phyloP scores from a whole-genome alignment of 140 eudicot species.

The Stevia rebaudiana region DNA sequence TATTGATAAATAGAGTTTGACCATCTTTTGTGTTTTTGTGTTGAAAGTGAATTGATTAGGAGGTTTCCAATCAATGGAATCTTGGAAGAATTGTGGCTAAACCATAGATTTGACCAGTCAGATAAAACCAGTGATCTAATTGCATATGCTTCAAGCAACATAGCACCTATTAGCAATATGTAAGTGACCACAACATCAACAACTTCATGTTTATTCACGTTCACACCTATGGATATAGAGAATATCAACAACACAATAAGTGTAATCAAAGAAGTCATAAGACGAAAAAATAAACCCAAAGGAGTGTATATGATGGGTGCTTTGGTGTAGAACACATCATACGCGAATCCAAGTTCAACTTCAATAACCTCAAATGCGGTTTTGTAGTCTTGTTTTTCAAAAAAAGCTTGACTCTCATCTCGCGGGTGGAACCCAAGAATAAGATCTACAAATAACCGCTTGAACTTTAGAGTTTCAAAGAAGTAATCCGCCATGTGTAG shows the following conservation, averaged over 20 bases:
- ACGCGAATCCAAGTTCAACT: slow-evolving; percentile 34
- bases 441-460: slow-evolving; percentile 30
- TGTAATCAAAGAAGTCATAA: slow-evolving; percentile 13
- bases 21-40: slow-evolving; percentile 30
- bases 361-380: slow-evolving; percentile 27
- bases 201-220: background rate
- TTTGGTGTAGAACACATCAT: slow-evolving; percentile 35
- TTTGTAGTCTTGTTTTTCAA: background rate
- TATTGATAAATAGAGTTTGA: slow-evolving; percentile 39
- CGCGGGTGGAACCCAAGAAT: slow-evolving; percentile 28
- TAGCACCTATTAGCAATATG: slow-evolving; percentile 30
- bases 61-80: background rate
- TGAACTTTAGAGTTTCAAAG: slow-evolving; percentile 22
- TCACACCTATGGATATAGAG: background rate
- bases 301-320: slow-evolving; percentile 25
- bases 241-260: slow-evolving; percentile 14
- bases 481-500: slow-evolving; percentile 23
- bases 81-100: slow-evolving; percentile 23
- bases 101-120: slow-evolving; percentile 38
- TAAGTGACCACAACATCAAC: slow-evolving; percentile 16
- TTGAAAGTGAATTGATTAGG: background rate
- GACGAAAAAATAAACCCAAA: slow-evolving; percentile 18
- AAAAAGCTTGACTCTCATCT: slow-evolving; percentile 22
- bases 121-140: slow-evolving; percentile 26
- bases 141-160: slow-evolving; percentile 31